Conservation (phyloP, 192 early-diverging fungal species). For the Phycomyces blakesleeanus region DNA sequence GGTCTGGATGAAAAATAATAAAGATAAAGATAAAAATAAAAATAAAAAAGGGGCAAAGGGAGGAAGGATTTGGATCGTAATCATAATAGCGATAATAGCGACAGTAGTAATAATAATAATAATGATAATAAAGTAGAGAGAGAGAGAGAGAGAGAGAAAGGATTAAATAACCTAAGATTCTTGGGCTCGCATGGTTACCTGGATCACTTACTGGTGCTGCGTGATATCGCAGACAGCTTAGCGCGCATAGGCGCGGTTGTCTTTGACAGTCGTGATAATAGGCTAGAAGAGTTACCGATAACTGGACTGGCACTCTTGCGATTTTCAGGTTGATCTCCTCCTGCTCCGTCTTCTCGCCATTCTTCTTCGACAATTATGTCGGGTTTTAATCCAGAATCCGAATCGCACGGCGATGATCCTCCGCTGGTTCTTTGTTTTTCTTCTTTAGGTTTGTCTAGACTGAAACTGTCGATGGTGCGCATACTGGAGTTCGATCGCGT, state of each 20-base stretch:
- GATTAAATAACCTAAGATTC: background rate
- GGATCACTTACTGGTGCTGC: constrained; percentile 15
- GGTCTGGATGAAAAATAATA: constrained; percentile 1
- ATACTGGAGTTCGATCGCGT: constrained; percentile 18
- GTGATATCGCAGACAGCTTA: constrained; percentile 26
- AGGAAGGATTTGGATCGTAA: background rate
- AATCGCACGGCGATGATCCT: constrained; percentile 5
- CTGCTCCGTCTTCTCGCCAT: too few relatives aligned
- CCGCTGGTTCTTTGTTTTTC: constrained; percentile 11
- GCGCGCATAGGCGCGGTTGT: constrained; percentile 37
- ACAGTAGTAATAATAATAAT: too few relatives aligned
- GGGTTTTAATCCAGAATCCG: constrained; percentile 5
- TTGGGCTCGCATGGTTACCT: background rate
- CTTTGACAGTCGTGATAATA: constrained; percentile 30
- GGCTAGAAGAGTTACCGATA: constrained; percentile 9
- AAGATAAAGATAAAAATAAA: too few relatives aligned
- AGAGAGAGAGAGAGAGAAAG: background rate
- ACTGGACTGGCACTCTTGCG: constrained; percentile 1
- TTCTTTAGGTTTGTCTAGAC: constrained; percentile 13
- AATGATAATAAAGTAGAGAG: too few relatives aligned
- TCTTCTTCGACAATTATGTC: background rate
- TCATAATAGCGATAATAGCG: too few relatives aligned
- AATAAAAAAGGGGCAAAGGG: background rate
- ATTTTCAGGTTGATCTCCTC: constrained; percentile 8
- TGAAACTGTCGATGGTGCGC: constrained; percentile 15